Base-by-base conservation (phyloP, 257 asterid genomes). In the Nicotiana sylvestris region DNA sequence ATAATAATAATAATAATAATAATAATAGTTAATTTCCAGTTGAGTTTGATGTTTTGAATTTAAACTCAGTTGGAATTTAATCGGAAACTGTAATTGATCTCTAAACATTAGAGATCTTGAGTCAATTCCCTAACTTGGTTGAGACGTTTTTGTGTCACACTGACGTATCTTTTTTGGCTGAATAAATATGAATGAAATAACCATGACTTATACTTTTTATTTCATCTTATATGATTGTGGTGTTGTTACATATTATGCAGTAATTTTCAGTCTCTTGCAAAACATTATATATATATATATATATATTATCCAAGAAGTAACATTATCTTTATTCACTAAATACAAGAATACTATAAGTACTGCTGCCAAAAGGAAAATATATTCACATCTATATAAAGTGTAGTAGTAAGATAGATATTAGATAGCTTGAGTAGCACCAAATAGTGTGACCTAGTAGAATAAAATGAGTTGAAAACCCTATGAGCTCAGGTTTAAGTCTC, bases 1-100 rank as follows among this genome's bases (percentile, higher is more conserved):
- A 21, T 21, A 21, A 21, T 21, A 21, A 21, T 21, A 21, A 21
- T 21, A 21, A 21, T 21, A 21, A 21, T 21, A 61, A 60, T 60
- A 58, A 46, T 55, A 81, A 55, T 76, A 78, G 83, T 74, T 11
- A 66, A 66, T 13, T 21, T 39, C 37, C 0, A 11, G 64, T 37
- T 66, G 18, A 62, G 81, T 29, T 70, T 53, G 83, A 13, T 51
- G 9, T 81, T 81, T 58, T 68, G 78, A 81, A 78, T 81, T 64
- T 72, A 16, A 58, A 3, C 57, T 81, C 78, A 81, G 57, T 51
- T 27, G 80, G 83, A 81, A 70, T 43, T 43, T 43, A 46, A 70
- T 81, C 78, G 57, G 83, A 51, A 51, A 76, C 62, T 74, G 80
- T 49, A 49, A 27, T 43, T 27, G 62, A 74, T 49, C 43, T 74